phyloP scores from a whole-genome alignment of 306 rosid species.

The Rubus parviflorus region DNA sequence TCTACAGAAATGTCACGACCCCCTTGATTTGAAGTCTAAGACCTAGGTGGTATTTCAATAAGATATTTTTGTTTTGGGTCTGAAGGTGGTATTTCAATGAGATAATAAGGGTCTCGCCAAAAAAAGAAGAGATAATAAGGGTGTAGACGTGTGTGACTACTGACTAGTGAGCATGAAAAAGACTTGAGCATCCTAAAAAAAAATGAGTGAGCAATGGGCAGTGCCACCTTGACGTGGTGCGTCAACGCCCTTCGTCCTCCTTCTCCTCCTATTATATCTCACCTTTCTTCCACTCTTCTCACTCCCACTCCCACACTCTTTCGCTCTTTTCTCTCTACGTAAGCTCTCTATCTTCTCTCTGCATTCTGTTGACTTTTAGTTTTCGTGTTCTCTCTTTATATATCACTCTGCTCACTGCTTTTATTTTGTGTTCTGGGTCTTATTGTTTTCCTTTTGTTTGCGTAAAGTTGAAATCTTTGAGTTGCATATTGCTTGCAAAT shows the following conservation, averaged over 20 bases:
- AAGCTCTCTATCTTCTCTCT: conserved; percentile 14
- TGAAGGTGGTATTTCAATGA: too few species aligned
- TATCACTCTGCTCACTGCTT: neutral
- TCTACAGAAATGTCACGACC: too few species aligned
- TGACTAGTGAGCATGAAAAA: too few species aligned
- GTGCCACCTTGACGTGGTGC: conserved; percentile 17
- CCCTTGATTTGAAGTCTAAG: too few species aligned
- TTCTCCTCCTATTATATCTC: conserved; percentile 2
- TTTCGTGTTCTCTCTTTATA: neutral
- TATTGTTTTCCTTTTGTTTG: neutral
- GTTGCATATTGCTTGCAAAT: neutral
- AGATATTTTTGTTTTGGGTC: too few species aligned
- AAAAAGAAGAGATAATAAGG: too few species aligned
- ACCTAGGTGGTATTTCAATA: too few species aligned
- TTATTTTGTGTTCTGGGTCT: neutral
- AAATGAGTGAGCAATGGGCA: conserved; percentile 20
- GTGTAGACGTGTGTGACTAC: too few species aligned
- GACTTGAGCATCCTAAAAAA: neutral
- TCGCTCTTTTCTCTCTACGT: conserved; percentile 17
- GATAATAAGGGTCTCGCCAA: too few species aligned
- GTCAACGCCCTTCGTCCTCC: neutral
- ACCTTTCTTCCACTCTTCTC: neutral
- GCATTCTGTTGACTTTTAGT: too few species aligned
- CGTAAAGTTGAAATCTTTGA: neutral
- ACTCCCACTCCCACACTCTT: neutral